Evolutionary conservation across 1,284 basidiomycete genomes (phyloP).

Genomic region (Tilletia caries): DNA sequence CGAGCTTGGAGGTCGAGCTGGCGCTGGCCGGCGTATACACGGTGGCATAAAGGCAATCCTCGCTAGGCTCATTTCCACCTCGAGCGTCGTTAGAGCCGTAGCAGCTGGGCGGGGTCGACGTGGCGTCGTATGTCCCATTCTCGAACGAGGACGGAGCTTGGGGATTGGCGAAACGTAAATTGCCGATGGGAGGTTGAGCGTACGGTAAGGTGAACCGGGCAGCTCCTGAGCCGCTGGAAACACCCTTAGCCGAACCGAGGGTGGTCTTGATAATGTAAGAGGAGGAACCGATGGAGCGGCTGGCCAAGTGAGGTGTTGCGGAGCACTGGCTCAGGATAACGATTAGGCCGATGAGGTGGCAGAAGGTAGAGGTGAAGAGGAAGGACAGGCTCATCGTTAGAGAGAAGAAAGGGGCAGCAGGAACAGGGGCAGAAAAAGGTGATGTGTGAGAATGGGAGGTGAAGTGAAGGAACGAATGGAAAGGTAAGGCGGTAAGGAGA

Average conservation of each 20-base stretch:
- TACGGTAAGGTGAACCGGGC: conserved; percentile 36
- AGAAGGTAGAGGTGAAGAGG: not conserved
- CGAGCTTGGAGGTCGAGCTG: conserved; percentile 15
- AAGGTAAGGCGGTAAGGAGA: not conserved
- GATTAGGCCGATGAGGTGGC: not conserved
- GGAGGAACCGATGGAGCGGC: not conserved
- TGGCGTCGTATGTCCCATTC: conserved; percentile 23
- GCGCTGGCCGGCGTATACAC: conserved; percentile 20
- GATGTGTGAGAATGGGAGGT: not conserved
- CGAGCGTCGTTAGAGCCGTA: not conserved
- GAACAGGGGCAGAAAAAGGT: no score
- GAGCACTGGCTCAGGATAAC: not conserved
- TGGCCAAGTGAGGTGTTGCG: not conserved
- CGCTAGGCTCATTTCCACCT: conserved; percentile 15
- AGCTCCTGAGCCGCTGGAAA: not conserved
- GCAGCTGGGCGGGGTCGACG: conserved; percentile 27
- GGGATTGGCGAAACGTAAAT: conserved; percentile 39
- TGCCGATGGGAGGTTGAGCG: conserved; percentile 31
- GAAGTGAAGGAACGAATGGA: not conserved
- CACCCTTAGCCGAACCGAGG: not conserved
- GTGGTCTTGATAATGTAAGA: not conserved
- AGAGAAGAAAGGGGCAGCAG: no score
- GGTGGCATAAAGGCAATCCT: conserved; percentile 40
- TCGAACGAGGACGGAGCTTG: conserved; percentile 23
- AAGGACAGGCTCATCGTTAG: not conserved